Conservation (phyloP, 768 basidiomycete genomes). For the Termitomyces heimii region DNA sequence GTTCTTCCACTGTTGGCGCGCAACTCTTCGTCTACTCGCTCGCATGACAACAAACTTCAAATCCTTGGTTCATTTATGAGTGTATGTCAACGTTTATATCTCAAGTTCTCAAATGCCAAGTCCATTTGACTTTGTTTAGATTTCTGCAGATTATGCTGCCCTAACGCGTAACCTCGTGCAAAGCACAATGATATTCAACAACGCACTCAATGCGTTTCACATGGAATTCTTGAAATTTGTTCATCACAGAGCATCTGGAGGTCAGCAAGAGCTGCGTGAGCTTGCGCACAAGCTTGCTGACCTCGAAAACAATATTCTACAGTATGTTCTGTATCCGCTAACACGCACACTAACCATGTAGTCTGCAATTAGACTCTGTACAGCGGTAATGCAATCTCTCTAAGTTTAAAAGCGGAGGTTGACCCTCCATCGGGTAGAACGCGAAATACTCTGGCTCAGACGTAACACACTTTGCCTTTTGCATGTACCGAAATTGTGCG, state of each 20-base stretch:
- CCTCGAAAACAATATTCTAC: conserved; percentile 31
- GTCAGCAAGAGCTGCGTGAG: conserved; percentile 36
- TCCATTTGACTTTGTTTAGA: conserved; percentile 20
- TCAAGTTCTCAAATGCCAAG: background rate
- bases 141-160: conserved; percentile 39
- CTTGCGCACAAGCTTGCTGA: conserved; percentile 33
- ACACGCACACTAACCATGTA: background rate
- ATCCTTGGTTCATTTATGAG: conserved; percentile 40
- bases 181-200: conserved; percentile 28
- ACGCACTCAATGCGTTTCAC: conserved; percentile 31
- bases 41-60: conserved; percentile 35
- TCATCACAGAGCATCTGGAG: conserved; percentile 25
- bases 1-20: conserved; percentile 38
- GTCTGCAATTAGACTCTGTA: conserved; percentile 17
- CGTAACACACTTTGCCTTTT: conserved; percentile 29
- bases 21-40: conserved; percentile 26
- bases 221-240: conserved; percentile 33
- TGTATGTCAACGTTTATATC: conserved; percentile 22
- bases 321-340: conserved; percentile 23
- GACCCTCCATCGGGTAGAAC: conserved; percentile 22
- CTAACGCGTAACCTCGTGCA: conserved; percentile 32
- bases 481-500: conserved; percentile 28
- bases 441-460: conserved; percentile 27
- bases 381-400: conserved; percentile 16
- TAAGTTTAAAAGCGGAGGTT: background rate